Base-by-base conservation (phyloP, 1,139 yeast species). In the Blastobotrys apis region DNA sequence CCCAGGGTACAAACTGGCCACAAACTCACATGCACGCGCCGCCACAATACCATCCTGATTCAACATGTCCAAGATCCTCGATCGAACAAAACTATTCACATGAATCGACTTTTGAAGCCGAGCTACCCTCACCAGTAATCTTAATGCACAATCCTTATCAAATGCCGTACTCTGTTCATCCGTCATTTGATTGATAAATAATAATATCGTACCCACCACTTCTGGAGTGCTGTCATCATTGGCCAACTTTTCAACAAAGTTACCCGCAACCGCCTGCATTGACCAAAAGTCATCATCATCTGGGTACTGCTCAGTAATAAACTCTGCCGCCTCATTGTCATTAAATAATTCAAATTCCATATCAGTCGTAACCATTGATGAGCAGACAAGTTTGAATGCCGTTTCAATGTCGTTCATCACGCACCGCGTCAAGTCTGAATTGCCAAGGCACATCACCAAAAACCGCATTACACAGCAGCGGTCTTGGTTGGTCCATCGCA, bases 291-390 rank as follows among this genome's bases (percentile, higher is more conserved):
- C 51, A 16, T 47, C 49, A 8, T 31, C 33, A 15, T 31, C 33
- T n/a, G 46, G 46, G 23, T 23, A 35, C 17, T 33, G 38, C 23
- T 34, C 37, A 20, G 26, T 16, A 17, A 25, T 15, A 25, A 38
- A 38, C 21, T 34, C 32, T 22, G 22, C 29, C 15, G 39, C 49
- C 3, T 51, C 52, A 26, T 48, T 44, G 21, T 44, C 40, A n/a
- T 32, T 26, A 40, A 45, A 49, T 36, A 44, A 17, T n/a, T 49
- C 45, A 15, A 50, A 17, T 26, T 49, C 52, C 12, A 46, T 36
- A 3, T 40, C 45, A 6, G 47, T 36, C 13, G 43, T 37, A 22
- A 34, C 23, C 43, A 37, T 33, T 36, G 26, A 39, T 34, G 21
- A 8, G 30, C 23, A 32, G 9, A 32, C 29, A 15, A 41, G 12